Evolutionary conservation across 1,284 basidiomycete genomes (phyloP).

Genomic region (Wallemia mellicola): DNA sequence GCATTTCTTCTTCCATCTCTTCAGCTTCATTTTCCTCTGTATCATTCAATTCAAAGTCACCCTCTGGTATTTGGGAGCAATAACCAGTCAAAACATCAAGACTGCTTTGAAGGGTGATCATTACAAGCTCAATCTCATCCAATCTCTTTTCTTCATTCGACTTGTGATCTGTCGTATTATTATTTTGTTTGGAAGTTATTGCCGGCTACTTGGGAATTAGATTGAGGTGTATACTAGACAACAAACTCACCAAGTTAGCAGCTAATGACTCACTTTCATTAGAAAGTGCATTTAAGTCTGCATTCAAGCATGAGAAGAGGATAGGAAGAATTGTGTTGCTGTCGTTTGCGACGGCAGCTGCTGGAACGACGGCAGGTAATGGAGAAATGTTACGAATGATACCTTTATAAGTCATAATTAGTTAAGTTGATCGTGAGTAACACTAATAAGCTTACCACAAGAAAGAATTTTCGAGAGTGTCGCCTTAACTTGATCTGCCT

Average conservation of each 20-base stretch:
- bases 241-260: not conserved
- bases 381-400: not conserved
- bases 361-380: not conserved
- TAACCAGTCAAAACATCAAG: conserved; percentile 57
- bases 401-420: not conserved
- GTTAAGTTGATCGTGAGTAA: not conserved
- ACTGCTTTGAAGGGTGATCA: conserved; percentile 43
- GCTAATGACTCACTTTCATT: not conserved
- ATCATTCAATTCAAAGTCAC: conserved; percentile 8
- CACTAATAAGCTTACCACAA: conserved; percentile 24
- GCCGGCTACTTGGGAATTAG: not conserved
- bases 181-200: not conserved
- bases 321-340: not conserved
- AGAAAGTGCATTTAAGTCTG: not conserved
- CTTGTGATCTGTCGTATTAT: conserved; percentile 24
- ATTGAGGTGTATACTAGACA: not conserved
- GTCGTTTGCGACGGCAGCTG: not conserved
- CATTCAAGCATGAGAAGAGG: not conserved
- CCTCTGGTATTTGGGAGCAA: conserved; percentile 46
- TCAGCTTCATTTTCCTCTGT: conserved; percentile 15
- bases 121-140: conserved; percentile 35
- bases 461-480: conserved; percentile 33
- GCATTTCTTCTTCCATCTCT: conserved; percentile 14
- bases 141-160: conserved; percentile 34
- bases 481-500: conserved; percentile 19